Base-by-base conservation (phyloP, 148 eudicot species). In the Nyssa sinensis region DNA sequence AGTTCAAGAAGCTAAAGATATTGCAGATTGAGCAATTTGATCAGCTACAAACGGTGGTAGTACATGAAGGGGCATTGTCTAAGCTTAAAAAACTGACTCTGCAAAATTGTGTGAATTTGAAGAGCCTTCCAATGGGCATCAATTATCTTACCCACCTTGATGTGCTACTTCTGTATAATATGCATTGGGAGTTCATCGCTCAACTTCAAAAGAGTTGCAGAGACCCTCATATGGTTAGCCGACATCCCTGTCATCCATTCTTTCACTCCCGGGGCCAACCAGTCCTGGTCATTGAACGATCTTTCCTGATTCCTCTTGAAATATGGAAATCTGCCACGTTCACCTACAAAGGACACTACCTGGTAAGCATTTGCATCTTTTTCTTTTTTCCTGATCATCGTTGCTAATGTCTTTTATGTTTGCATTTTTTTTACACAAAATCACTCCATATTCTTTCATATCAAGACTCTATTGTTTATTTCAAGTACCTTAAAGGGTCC, bases 1-100 rank as follows among this genome's bases (percentile, higher is more conserved):
- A 67, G 2, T 85, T 82, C 75, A 73, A 70, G 66, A 81, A 81
- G 21, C 84, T 86, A 10, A 86, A 76, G 66, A 67, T 63, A 59
- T 47, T 78, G 27, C 25, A 72, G 9, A 53, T 77, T 64, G 82
- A 64, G 33, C 72, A 63, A 59, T 62, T 75, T 75, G 77, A 64
- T 2, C 17, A 32, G 21, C 68, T 79, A 11, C 24, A 67, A 14
- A 44, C 37, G 11, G 59, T 80, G 59, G 35, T 24, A 28, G 51
- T 74, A 29, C 49, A 58, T 7, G 4, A 27, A 24, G 77, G 73
- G 5, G 32, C 84, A 5, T 34, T 84, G 61, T 69, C 77, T 23
- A 30, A n/a, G 67, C 74, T 84, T 49, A 66, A 70, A 17, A 28
- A 66, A 35, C 69, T 80, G 4, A 63, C 23, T 0, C 51, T 81